Base-by-base conservation (phyloP, 2,329 filamentous ascomycete species). In the Pyrenochaeta sp. region DNA sequence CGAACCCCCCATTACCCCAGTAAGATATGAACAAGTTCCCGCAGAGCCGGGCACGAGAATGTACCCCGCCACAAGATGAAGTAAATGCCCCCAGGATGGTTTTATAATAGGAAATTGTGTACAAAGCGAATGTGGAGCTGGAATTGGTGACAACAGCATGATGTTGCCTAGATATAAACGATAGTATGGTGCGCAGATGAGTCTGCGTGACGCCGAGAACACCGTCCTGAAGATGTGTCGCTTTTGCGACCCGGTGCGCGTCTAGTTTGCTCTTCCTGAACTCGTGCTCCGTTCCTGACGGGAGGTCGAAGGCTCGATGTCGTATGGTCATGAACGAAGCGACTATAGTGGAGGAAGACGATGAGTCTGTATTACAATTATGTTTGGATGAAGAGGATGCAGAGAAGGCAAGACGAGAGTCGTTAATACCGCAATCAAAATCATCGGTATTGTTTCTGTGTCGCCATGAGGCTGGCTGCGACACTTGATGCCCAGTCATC, bases 401-500 rank as follows among this genome's bases (percentile, higher is more conserved):
- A 51, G 44, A 55, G 58, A 65, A 68, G 55, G 51, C 48, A 51
- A 62, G 35, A 39, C 35, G 41, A 57, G 44, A 37, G 44, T 46
- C 52, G 50, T 41, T 35, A n/a, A 48, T 46, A 35, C 29, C 28
- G 35, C 39, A 37, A 43, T 40, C 35, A 26, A 34, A 24, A 61
- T 61, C 49, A 69, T 55, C 69, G 67, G 41, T 71, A 69, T 40
- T 60, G 58, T 35, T 66, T 67, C 48, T 71, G 68, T 7, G 69
- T 68, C 17, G 66, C 65, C 49, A 71, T 60, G 14, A 72, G 91
- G 72, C 88, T 91, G 5, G 89, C 88, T 8, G 90, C 84, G 20
- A 90, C 88, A 28, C 89, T 87, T 7, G 88, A 85, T 13, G 88
- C 90, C 93, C 92, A 97, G 68, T 96, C 92, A 52, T 86, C 92